phyloP scores from a whole-genome alignment of 1,284 basidiomycete species.

The Rhodotorula mucilaginosa region DNA sequence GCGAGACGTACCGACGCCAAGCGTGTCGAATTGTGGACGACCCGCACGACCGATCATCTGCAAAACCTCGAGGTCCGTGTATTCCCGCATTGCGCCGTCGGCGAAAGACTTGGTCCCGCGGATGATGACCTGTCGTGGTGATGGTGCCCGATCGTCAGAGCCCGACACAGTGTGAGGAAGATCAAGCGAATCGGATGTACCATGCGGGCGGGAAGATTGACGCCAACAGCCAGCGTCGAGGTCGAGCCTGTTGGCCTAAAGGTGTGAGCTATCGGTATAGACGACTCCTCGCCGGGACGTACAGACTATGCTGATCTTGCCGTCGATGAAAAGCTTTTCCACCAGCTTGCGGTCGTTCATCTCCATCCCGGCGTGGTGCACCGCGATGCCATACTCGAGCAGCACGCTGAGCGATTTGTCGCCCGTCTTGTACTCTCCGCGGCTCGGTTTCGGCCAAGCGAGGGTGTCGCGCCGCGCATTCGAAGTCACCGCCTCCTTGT shows the following conservation, averaged over 20 bases:
- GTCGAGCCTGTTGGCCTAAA: slow-evolving; percentile 45
- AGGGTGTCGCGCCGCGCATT: slow-evolving; percentile 60
- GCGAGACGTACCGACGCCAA: slow-evolving; percentile 41
- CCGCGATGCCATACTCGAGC: slow-evolving; percentile 63
- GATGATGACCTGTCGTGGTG: slow-evolving; percentile 60
- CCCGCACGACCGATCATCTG: slow-evolving; percentile 67
- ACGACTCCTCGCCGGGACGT: slow-evolving; percentile 55
- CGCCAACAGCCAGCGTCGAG: slow-evolving; percentile 77
- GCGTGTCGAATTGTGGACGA: slow-evolving; percentile 81
- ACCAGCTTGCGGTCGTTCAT: slow-evolving; percentile 66
- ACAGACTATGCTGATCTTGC: slow-evolving; percentile 62
- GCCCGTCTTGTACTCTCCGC: slow-evolving; percentile 22
- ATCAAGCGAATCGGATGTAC: slow-evolving; percentile 12
- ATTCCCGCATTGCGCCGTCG: slow-evolving; percentile 58
- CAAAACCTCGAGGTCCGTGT: slow-evolving; percentile 76
- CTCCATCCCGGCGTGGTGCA: slow-evolving; percentile 82
- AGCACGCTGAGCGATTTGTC: slow-evolving; percentile 45
- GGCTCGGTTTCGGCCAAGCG: slow-evolving; percentile 16
- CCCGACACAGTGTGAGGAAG: slow-evolving; percentile 61
- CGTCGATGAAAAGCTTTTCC: slow-evolving; percentile 68
- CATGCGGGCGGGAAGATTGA: slow-evolving; percentile 61
- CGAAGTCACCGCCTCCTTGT: slow-evolving; percentile 58
- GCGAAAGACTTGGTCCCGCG: slow-evolving; percentile 69
- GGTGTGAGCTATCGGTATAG: not conserved
- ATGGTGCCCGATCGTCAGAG: slow-evolving; percentile 45